phyloP scores from a whole-genome alignment of 2,329 filamentous ascomycete genomes.

The Penicillium sp. region DNA sequence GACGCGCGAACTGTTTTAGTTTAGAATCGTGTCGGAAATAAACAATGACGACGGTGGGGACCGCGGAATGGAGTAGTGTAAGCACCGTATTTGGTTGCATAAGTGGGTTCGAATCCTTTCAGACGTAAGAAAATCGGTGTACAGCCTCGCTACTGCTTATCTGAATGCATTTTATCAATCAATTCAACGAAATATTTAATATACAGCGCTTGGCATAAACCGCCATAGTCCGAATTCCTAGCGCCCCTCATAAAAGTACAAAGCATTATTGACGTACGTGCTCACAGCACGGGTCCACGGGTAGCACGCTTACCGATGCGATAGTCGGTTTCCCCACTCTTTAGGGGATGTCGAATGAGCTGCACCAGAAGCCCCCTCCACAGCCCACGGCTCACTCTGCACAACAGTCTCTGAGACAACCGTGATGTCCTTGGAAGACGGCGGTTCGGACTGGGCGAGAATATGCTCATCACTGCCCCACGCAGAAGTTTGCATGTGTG shows the following conservation, averaged over 20 bases:
- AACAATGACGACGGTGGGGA: not conserved
- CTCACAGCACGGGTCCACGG: not conserved
- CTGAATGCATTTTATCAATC: no score
- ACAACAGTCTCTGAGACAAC: conserved; percentile 31
- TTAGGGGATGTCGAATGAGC: conserved; percentile 12
- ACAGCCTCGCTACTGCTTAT: no score
- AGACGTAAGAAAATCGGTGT: no score
- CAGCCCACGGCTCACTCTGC: conserved; percentile 22
- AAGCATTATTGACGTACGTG: not conserved
- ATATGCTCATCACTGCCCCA: conserved; percentile 36
- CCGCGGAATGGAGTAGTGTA: no score
- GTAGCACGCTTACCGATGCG: not conserved
- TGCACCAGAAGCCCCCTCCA: not conserved
- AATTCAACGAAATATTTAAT: no score
- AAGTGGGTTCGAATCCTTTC: no score
- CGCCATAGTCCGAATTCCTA: not conserved
- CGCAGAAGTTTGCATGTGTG: conserved; percentile 19
- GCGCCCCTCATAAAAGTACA: not conserved
- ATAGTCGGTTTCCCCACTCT: conserved; percentile 9
- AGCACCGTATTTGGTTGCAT: no score
- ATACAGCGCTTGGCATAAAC: not conserved
- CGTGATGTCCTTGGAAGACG: conserved; percentile 24
- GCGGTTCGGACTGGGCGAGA: conserved; percentile 8
- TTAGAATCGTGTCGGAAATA: not conserved
- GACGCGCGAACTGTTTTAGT: not conserved